Base-by-base conservation (phyloP, 2,329 filamentous ascomycete genomes). In the Ceratocystis destructans region DNA sequence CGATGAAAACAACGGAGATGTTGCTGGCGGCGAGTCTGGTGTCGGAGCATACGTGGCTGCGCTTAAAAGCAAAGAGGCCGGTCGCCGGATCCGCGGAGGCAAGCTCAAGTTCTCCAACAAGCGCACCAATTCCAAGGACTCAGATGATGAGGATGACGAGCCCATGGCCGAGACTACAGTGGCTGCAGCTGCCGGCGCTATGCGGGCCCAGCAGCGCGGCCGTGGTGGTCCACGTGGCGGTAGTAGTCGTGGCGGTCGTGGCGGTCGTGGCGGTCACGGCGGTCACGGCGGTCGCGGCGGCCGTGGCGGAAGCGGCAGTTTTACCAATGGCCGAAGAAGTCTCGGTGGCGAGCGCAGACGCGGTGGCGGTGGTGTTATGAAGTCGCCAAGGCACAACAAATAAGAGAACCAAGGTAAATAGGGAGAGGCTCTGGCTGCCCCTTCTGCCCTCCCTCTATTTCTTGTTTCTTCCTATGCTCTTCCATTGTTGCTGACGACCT, bases 81-180 rank as follows among this genome's bases (percentile, higher is more conserved):
- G 83, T 20, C 81, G 81, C 71, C 81, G 85, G 53, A 86, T 86
- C 25, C 81, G 84, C 68, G 82, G 85, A 64, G 87, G 86, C 59
- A 83, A 84, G 74, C 78, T 89, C 71, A 89, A 88, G 78, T 88
- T 88, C 77, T 85, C 83, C 46, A 89, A 88, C 75, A 82, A 80
- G 73, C 79, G 78, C 66, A 75, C 75, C 66, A 76, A 76, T 62
- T 77, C 77, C 33, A 77, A 76, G 15, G 76, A 77, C 33, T 74
- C 77, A 45, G 78, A 77, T 10, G 78, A 78, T 53, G 77, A 80
- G 31, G 81, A 80, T 17, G 77, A 79, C 37, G 80, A 80, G 33
- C 80, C 80, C 33, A 78, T 78, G 46, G 80, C 81, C 66, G 79
- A 80, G 4, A 77, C 79, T 48, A 77, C 76, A 44, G 77, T 85